Evolutionary conservation across 1,284 basidiomycete species (phyloP).

Genomic region (Xerocomus tenax): DNA sequence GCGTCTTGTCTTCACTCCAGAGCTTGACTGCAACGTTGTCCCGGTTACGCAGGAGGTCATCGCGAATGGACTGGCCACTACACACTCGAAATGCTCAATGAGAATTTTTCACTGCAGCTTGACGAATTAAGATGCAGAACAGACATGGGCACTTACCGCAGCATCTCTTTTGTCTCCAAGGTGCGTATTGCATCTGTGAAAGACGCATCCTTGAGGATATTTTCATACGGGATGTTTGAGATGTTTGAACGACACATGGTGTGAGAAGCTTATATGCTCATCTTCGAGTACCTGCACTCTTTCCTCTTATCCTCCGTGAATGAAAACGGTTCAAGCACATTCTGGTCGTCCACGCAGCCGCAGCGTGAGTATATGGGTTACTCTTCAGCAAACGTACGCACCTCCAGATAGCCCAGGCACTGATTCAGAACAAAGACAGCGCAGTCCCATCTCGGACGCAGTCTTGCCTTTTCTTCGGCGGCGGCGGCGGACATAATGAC

Average conservation of each 20-base stretch:
- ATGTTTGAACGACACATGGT: neutral
- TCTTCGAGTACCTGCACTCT: conserved; percentile 62
- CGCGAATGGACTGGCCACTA: no score
- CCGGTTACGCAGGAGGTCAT: no score
- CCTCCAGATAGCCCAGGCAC: conserved; percentile 74
- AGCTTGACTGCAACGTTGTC: no score
- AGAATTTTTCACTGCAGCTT: no score
- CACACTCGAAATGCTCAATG: no score
- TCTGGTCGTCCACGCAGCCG: conserved; percentile 35
- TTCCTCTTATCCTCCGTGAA: conserved; percentile 66
- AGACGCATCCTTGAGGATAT: conserved; percentile 67
- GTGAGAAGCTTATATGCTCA: conserved; percentile 61
- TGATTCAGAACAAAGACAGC: conserved; percentile 78
- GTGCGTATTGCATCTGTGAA: conserved; percentile 57
- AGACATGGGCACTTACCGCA: conserved; percentile 38
- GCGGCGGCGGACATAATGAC: conserved; percentile 66
- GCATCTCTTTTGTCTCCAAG: conserved; percentile 46
- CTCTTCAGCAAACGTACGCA: conserved; percentile 21
- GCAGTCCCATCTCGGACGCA: conserved; percentile 62
- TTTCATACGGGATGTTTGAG: conserved; percentile 41
- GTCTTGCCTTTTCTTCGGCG: conserved; percentile 56
- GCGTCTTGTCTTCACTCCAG: no score
- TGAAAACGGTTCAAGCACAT: conserved; percentile 60
- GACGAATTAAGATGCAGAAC: no score
- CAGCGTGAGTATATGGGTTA: neutral